A percentile compares a stretch with the other conserved stretches of the same genome.
phyloP scores from a whole-genome alignment of 345 rosid species.

The Cardiospermum halicacabum region DNA sequence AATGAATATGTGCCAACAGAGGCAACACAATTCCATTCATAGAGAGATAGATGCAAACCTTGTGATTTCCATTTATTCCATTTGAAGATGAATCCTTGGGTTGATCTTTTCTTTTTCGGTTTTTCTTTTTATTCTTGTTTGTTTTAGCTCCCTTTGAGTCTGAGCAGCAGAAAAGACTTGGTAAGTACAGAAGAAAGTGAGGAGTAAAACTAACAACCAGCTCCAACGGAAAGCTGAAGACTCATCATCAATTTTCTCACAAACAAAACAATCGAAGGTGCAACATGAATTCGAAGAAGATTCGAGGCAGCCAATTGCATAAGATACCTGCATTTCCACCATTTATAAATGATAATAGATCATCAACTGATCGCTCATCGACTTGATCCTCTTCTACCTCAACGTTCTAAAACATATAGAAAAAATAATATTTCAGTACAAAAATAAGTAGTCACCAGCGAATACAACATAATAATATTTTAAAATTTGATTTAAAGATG shows the following conservation, averaged over 20 bases:
- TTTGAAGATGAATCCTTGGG: conserved; percentile 34
- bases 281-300: not conserved
- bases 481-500: not conserved
- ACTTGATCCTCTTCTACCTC: conserved; percentile 56
- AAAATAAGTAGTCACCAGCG: not conserved
- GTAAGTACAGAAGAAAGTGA: not conserved
- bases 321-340: conserved; percentile 47
- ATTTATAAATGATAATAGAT: conserved; percentile 58
- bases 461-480: not conserved
- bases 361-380: conserved; percentile 70
- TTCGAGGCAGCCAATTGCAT: not conserved
- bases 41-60: conserved; percentile 26
- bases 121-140: conserved; percentile 49
- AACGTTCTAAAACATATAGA: conserved; percentile 31
- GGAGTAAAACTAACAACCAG: not conserved
- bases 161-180: conserved; percentile 20
- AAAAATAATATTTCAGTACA: conserved; percentile 7
- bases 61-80: conserved; percentile 20
- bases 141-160: conserved; percentile 43
- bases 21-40: not conserved
- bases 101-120: conserved; percentile 50
- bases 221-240: not conserved
- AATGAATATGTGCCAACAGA: not conserved
- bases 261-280: not conserved
- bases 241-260: not conserved